Evolutionary conservation across 163 green algal species (phyloP).

Genomic region (Prototheca wickerhamii): DNA sequence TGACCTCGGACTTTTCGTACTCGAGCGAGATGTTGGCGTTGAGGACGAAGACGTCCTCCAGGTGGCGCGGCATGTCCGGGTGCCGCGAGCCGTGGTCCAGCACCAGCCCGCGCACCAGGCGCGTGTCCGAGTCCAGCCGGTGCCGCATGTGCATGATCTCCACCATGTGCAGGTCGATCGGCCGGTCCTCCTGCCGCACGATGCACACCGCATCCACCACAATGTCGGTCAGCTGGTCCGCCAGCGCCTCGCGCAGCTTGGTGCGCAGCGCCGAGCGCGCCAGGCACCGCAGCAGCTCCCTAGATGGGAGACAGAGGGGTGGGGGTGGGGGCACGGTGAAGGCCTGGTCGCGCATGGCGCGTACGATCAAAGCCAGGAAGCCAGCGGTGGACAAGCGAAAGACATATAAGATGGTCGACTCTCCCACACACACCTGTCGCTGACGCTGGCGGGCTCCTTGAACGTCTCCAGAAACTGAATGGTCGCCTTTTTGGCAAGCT

Average conservation of each 20-base stretch:
- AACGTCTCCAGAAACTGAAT: slow-evolving; percentile 88
- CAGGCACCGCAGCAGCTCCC: slow-evolving; percentile 80
- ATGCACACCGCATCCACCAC: slow-evolving; percentile 88
- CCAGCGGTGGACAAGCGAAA: too few species aligned
- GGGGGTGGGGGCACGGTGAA: not conserved
- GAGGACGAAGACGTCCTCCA: slow-evolving; percentile 88
- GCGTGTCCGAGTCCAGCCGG: slow-evolving; percentile 91
- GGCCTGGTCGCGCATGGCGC: not conserved
- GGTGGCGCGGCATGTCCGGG: slow-evolving; percentile 95
- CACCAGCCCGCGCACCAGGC: slow-evolving; percentile 87
- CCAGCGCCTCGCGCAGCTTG: slow-evolving; percentile 80
- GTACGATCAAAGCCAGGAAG: too few species aligned
- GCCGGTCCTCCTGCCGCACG: slow-evolving; percentile 55
- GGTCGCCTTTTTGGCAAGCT: slow-evolving; percentile 74
- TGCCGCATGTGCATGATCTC: slow-evolving; percentile 99
- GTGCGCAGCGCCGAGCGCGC: slow-evolving; percentile 86
- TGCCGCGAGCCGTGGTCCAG: slow-evolving; percentile 94
- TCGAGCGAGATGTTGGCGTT: slow-evolving; percentile 98
- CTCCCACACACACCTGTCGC: slow-evolving; percentile 14
- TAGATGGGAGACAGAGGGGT: too few species aligned
- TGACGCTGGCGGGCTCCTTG: slow-evolving; percentile 50
- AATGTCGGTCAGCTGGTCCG: slow-evolving; percentile 93
- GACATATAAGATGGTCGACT: too few species aligned
- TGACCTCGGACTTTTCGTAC: slow-evolving; percentile 96
- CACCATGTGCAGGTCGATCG: slow-evolving; percentile 61